These are phyloP conservation scores for Alisma plantagoaquatica DNA, from an alignment of 106 monocot species.

Conservation along the genomic window DNA sequence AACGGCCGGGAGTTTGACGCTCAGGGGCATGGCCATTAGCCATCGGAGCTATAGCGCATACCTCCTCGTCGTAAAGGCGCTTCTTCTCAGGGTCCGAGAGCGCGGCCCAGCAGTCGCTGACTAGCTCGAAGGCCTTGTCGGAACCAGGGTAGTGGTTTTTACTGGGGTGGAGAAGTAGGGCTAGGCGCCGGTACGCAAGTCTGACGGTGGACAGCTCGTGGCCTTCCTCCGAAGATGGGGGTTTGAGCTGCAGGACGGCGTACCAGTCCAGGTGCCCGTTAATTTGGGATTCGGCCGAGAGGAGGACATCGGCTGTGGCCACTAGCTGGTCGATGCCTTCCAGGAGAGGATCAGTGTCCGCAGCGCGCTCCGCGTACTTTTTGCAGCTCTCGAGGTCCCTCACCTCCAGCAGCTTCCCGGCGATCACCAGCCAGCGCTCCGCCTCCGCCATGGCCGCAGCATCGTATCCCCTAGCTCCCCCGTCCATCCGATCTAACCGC, in stretches of 20 bases:
- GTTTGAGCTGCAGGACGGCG: constrained; percentile 45
- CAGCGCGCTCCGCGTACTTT: constrained; percentile 36
- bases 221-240: constrained; percentile 5
- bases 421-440: constrained; percentile 23
- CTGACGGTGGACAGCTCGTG: constrained; percentile 5
- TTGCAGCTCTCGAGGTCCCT: constrained; percentile 46
- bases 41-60: constrained; percentile 10
- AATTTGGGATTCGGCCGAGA: constrained; percentile 15
- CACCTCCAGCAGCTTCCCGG: constrained; percentile 26
- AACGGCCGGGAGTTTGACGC: neutral
- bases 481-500: neutral
- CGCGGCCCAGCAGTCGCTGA: constrained; percentile 30
- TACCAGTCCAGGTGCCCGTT: constrained; percentile 36
- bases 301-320: constrained; percentile 43
- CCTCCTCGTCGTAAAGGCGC: constrained; percentile 32
- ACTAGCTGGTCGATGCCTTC: constrained; percentile 40
- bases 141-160: constrained; percentile 9
- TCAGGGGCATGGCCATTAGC: neutral
- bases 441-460: constrained; percentile 14
- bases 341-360: constrained; percentile 38
- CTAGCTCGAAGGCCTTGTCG: constrained; percentile 22
- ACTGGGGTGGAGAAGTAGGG: constrained; percentile 32
- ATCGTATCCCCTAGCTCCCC: neutral
- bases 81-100: constrained; percentile 41
- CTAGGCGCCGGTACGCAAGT: constrained; percentile 34